Evolutionary conservation across 192 early-diverging fungal species (phyloP).

Genomic region (Linnemannia exigua): DNA sequence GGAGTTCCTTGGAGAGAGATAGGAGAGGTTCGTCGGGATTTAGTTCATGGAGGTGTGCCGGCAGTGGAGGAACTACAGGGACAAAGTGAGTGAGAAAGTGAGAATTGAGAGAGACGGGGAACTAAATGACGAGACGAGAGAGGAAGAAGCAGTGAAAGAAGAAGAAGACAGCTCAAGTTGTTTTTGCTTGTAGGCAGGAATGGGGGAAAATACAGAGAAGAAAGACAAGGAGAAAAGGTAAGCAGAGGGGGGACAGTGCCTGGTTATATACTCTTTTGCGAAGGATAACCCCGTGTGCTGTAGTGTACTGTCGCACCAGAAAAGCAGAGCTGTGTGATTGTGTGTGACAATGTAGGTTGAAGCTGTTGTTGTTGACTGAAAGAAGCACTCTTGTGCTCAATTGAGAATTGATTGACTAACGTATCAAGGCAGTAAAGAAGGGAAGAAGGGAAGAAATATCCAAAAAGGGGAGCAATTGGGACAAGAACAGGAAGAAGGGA

Average conservation of each 20-base stretch:
- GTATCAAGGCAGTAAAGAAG: background rate
- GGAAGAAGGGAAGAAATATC: background rate
- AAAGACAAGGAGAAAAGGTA: constrained; percentile 24
- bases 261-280: background rate
- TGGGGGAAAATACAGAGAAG: background rate
- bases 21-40: constrained; percentile 14
- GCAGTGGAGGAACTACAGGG: constrained; percentile 11
- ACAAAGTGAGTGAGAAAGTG: background rate
- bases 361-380: too few relatives aligned
- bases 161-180: background rate
- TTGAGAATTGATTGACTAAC: constrained; percentile 14
- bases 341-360: constrained; percentile 23
- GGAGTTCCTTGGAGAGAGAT: constrained; percentile 23
- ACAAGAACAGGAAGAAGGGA: too few relatives aligned
- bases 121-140: background rate
- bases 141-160: background rate
- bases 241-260: background rate
- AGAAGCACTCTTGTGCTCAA: too few relatives aligned
- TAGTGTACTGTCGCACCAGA: constrained; percentile 2
- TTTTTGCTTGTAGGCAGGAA: constrained; percentile 4
- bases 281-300: too few relatives aligned
- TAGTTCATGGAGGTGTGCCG: constrained; percentile 34
- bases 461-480: background rate
- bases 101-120: background rate
- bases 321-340: background rate